These are phyloP conservation scores for Anaeromyces robustus DNA, from an alignment of 192 early-diverging fungal genomes.

Conservation along the genomic window DNA sequence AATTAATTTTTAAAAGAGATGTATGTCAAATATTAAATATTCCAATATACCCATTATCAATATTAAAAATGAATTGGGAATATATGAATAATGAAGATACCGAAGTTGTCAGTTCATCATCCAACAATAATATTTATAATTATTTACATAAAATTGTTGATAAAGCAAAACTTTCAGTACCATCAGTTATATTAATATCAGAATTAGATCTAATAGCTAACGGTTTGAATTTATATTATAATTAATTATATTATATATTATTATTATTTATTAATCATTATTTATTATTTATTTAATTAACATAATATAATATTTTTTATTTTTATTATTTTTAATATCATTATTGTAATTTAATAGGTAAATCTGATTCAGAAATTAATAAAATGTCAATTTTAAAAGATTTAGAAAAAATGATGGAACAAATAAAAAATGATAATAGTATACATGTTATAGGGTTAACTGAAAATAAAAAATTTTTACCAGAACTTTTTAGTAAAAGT, in stretches of 20 bases:
- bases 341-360: not conserved
- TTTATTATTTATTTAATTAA: too few species aligned
- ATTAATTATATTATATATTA: too few species aligned
- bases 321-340: too few species aligned
- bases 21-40: not conserved
- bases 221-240: conserved; percentile 9
- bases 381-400: not conserved
- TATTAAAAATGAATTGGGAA: not conserved
- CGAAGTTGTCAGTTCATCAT: not conserved
- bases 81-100: not conserved
- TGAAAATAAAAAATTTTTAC: conserved; percentile 14
- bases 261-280: too few species aligned
- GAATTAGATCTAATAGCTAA: conserved; percentile 30
- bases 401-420: conserved; percentile 15
- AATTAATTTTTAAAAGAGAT: not conserved
- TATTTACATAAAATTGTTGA: conserved; percentile 3
- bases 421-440: not conserved
- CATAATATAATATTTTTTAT: too few species aligned
- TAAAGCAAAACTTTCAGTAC: conserved; percentile 19
- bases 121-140: not conserved
- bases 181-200: conserved; percentile 27
- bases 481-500: conserved; percentile 11
- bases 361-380: conserved; percentile 8
- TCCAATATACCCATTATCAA: not conserved
- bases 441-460: conserved; percentile 17